Evolutionary conservation across 129 eudicot species (phyloP).

Genomic region (Dittrichia graveolens): DNA sequence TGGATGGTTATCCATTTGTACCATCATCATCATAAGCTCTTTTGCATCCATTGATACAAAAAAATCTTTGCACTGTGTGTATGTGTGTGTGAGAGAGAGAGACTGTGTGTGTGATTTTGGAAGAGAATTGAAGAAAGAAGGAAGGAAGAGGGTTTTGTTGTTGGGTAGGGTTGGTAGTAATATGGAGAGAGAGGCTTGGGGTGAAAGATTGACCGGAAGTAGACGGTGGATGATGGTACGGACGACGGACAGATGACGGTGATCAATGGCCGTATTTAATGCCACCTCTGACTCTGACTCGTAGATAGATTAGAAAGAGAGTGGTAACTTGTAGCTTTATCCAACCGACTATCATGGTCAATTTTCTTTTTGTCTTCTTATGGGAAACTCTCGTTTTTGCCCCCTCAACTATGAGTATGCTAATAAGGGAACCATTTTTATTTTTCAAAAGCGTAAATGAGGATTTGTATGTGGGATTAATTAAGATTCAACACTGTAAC

Average conservation of each 20-base stretch:
- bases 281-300: slow-evolving; percentile 19
- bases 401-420: neutral
- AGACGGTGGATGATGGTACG: slow-evolving; percentile 33
- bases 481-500: too few species aligned
- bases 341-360: slow-evolving; percentile 27
- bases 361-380: neutral
- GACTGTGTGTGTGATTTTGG: neutral
- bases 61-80: neutral
- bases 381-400: neutral
- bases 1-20: slow-evolving; percentile 43
- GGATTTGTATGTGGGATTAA: too few species aligned
- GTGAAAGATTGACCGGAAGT: slow-evolving; percentile 32
- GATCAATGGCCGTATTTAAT: slow-evolving; percentile 14
- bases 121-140: neutral
- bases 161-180: neutral
- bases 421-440: neutral
- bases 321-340: slow-evolving; percentile 31
- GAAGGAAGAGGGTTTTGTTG: slow-evolving; percentile 19
- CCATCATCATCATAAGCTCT: slow-evolving; percentile 21
- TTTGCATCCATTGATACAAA: slow-evolving; percentile 4
- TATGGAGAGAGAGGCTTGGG: slow-evolving; percentile 23
- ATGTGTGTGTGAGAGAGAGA: neutral
- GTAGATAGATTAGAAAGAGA: neutral
- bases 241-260: slow-evolving; percentile 30
- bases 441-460: neutral